Percentiles rank a stretch among this genome's conserved stretches.
Evolutionary conservation across 305 asterid genomes (phyloP).

Genomic region (Salvia sclarea): DNA sequence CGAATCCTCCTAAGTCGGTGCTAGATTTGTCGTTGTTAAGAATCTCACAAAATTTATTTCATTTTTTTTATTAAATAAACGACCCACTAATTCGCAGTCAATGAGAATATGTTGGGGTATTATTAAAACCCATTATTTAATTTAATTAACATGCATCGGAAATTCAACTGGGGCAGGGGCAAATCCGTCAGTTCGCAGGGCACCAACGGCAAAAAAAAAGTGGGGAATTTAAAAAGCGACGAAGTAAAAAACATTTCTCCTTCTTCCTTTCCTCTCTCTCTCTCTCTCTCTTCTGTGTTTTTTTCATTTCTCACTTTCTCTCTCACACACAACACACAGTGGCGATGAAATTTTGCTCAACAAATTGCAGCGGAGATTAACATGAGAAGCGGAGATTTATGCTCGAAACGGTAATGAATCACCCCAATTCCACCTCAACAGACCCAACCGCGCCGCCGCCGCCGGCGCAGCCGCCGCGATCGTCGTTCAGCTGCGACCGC

Average conservation of each 20-base stretch:
- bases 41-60: not conserved
- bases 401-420: slow-evolving; percentile 70
- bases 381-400: slow-evolving; percentile 60
- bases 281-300: slow-evolving; percentile 3
- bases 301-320: slow-evolving; percentile 29
- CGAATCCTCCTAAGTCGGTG: no score
- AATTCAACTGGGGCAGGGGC: slow-evolving; percentile 27
- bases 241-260: slow-evolving; percentile 28
- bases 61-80: not conserved
- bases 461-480: slow-evolving; percentile 89
- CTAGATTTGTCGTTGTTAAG: no score
- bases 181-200: slow-evolving; percentile 29
- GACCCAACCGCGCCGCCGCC: slow-evolving; percentile 88
- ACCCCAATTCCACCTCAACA: slow-evolving; percentile 66
- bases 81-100: slow-evolving; percentile 10
- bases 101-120: not conserved
- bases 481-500: slow-evolving; percentile 91
- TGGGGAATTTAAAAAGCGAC: slow-evolving; percentile 38
- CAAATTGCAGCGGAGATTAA: slow-evolving; percentile 28
- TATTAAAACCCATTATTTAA: slow-evolving; percentile 8
- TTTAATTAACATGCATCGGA: not conserved
- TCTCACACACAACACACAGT: slow-evolving; percentile 4
- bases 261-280: slow-evolving; percentile 26
- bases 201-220: slow-evolving; percentile 48
- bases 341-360: slow-evolving; percentile 21